Base-by-base conservation (phyloP, 257 asterid species). In the Fraxinus cuspidata region DNA sequence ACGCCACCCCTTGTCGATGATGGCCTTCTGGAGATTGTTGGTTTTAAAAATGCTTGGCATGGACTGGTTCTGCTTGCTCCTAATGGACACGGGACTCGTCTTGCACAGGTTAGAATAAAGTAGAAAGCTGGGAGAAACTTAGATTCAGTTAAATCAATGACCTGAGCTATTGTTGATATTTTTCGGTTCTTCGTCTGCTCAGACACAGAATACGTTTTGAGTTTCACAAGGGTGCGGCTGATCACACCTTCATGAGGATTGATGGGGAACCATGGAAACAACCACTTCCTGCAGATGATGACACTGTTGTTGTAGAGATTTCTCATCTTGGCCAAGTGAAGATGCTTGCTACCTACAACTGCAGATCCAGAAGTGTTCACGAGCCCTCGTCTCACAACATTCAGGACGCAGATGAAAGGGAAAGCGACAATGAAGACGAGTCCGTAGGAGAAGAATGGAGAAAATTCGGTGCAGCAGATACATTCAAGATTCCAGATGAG, bases 201-300 rank as follows among this genome's bases (percentile, higher is more conserved):
- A 94, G 96, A 92, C 96, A n/a, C 85, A 80, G 96, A 51, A 77
- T 93, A 78, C 81, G 88, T 51, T 93, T 94, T 29, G 95, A 94
- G 86, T 90, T 94, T 80, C 94, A 83, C 31, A 92, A 85, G 80
- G 96, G 92, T 37, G 91, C 80, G 68, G 89, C 92, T 21, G 92
- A 88, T 3, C 84, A 89, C 31, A 93, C 96, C 2, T 93, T 77
- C 90, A 93, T 92, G 98, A 90, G 97, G 83, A 92, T 93, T 9
- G 97, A 92, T 77, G 98, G 98, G 37, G 95, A 93, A 76, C 97
- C 98, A 44, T 93, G 98, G 97, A 92, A 88, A 71, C 98, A 93
- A 67, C 98, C 96, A 19, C 92, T 92, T 34, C 98, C 97, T 0
- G 84, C 77, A 1, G 89, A 88, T 23, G 96, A 90, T 65, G 96